Conservation (phyloP, 2,329 filamentous ascomycete species). For the Pseudomassariella vexata region DNA sequence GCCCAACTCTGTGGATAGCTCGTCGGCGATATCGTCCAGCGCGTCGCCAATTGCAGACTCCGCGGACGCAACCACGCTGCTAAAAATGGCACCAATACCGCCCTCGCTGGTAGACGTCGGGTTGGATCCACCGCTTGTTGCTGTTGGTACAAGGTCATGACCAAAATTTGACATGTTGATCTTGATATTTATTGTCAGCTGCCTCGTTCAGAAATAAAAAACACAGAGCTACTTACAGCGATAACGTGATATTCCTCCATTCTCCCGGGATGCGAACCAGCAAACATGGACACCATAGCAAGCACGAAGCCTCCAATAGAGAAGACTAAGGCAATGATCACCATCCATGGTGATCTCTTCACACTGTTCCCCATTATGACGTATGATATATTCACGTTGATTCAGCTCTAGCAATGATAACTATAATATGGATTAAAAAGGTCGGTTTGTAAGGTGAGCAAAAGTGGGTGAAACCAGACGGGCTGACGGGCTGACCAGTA, state of each 20-base stretch:
- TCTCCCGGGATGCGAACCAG: slow-evolving; percentile 28
- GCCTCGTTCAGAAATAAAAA: too few species aligned
- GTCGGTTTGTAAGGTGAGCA: too few species aligned
- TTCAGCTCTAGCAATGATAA: too few species aligned
- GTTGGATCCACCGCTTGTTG: slow-evolving; percentile 15
- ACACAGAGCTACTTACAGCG: slow-evolving; percentile 21
- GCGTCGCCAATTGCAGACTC: slow-evolving; percentile 29
- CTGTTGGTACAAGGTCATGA: slow-evolving; percentile 27
- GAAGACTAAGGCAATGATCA: slow-evolving; percentile 25
- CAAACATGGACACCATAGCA: slow-evolving; percentile 29
- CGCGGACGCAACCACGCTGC: slow-evolving; percentile 17
- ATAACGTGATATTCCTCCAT: slow-evolving; percentile 33
- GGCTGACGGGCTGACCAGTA: too few species aligned
- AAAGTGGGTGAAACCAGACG: too few species aligned
- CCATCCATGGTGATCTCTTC: too few species aligned
- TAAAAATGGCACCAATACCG: slow-evolving; percentile 15
- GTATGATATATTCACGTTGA: too few species aligned
- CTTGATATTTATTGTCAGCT: slow-evolving; percentile 15
- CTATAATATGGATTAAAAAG: too few species aligned
- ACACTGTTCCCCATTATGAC: too few species aligned
- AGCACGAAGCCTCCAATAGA: slow-evolving; percentile 29
- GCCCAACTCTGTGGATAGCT: slow-evolving; percentile 35
- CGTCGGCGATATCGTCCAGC: slow-evolving; percentile 33
- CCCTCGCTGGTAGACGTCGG: slow-evolving; percentile 14
- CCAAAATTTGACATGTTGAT: slow-evolving; percentile 36